Percentiles rank a stretch among this genome's conserved stretches.
phyloP scores from a whole-genome alignment of 148 eudicot genomes.

The Agrostemma githago region DNA sequence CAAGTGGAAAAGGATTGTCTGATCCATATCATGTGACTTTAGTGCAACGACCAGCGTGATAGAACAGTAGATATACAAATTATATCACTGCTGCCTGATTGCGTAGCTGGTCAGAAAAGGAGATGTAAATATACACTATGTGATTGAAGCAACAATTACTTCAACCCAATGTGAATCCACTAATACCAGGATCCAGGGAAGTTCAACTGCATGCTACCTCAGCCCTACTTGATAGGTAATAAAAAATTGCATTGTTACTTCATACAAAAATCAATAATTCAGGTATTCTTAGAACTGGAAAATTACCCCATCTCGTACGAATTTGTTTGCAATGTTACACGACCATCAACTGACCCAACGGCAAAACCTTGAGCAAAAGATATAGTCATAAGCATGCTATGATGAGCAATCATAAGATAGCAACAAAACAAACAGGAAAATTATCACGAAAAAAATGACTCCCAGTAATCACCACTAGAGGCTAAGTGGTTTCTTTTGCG shows the following conservation, averaged over 20 bases:
- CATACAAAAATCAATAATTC: not conserved
- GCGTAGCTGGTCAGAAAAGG: not conserved
- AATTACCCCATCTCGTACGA: conserved; percentile 55
- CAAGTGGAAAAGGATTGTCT: conserved; percentile 1
- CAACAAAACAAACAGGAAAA: not conserved
- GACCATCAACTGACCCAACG: conserved; percentile 85
- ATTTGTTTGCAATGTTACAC: conserved; percentile 57
- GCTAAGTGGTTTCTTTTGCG: not conserved
- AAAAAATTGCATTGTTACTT: not conserved
- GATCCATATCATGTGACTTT: not conserved
- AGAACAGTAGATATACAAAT: not conserved
- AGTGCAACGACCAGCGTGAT: not conserved
- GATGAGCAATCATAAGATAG: not conserved
- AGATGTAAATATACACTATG: not conserved
- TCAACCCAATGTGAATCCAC: conserved; percentile 3
- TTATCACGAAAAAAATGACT: not conserved
- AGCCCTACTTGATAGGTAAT: not conserved
- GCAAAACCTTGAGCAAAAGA: conserved; percentile 56
- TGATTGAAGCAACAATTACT: conserved; percentile 6
- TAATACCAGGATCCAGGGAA: not conserved
- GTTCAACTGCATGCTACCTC: not conserved
- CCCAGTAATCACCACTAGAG: not conserved
- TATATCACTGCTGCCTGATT: not conserved
- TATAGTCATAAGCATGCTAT: not conserved
- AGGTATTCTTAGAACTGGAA: conserved; percentile 5